A percentile compares a stretch with the other conserved stretches of the same genome.
phyloP scores from a whole-genome alignment of 257 asterid genomes.

The Solanum habrochaites region DNA sequence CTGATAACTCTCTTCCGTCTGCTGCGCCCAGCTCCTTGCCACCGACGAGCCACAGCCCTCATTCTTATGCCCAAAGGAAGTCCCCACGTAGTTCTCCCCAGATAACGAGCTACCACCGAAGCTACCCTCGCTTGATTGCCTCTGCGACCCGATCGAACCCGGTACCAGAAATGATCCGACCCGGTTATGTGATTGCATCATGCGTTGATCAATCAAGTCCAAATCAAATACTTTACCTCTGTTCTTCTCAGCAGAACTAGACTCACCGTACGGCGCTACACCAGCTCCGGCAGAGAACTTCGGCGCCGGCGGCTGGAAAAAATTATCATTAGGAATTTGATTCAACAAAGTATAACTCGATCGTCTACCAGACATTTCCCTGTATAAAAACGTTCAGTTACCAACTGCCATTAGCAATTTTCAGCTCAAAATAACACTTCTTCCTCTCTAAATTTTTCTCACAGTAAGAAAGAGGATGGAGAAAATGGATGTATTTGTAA shows the following conservation, averaged over 20 bases:
- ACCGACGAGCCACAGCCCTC: slow-evolving; percentile 43
- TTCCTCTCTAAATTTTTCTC: slow-evolving; percentile 13
- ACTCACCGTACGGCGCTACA: slow-evolving; percentile 5
- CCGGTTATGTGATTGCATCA: slow-evolving; percentile 41
- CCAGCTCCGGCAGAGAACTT: slow-evolving; percentile 29
- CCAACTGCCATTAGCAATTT: slow-evolving; percentile 28
- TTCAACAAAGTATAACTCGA: slow-evolving; percentile 56
- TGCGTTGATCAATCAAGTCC: slow-evolving; percentile 58
- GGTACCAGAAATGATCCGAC: slow-evolving; percentile 35
- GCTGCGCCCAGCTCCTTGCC: slow-evolving; percentile 94
- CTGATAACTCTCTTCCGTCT: slow-evolving; percentile 96
- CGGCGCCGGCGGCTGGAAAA: slow-evolving; percentile 27
- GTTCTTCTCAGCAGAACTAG: slow-evolving; percentile 51
- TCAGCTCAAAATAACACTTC: background rate
- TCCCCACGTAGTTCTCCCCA: slow-evolving; percentile 57
- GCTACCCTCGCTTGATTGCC: slow-evolving; percentile 95
- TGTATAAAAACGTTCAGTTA: background rate
- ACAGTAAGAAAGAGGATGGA: slow-evolving; percentile 8
- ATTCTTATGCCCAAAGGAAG: slow-evolving; percentile 6
- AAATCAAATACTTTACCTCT: slow-evolving; percentile 43
- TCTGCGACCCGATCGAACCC: slow-evolving; percentile 50
- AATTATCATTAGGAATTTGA: slow-evolving; percentile 48
- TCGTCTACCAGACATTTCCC: slow-evolving; percentile 68
- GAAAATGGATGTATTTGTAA: slow-evolving; percentile 12
- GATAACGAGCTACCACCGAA: slow-evolving; percentile 81